Percentiles rank a stretch among this genome's conserved stretches.
These are phyloP conservation scores for Aureobasidium lini DNA, from an alignment of 2,329 filamentous ascomycete genomes.

Conservation along the genomic window DNA sequence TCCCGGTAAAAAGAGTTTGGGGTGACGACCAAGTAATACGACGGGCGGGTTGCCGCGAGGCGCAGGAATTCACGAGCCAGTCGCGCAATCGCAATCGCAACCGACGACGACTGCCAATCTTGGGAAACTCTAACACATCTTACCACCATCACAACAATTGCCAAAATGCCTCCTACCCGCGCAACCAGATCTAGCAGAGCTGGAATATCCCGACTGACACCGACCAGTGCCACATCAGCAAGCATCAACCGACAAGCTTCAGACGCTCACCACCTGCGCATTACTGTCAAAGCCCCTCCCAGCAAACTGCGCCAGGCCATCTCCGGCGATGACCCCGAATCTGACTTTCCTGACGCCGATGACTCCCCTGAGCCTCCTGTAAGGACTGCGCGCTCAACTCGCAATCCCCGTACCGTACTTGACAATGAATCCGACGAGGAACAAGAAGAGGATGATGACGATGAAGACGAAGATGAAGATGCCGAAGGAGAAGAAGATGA, in stretches of 20 bases:
- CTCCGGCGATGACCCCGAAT: conserved; percentile 27
- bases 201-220: conserved; percentile 10
- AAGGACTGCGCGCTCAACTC: conserved; percentile 24
- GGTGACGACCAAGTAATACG: not conserved
- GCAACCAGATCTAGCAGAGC: conserved; percentile 20
- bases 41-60: not conserved
- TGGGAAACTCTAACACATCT: not conserved
- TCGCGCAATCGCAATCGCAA: not conserved
- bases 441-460: conserved; percentile 21
- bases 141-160: conserved; percentile 22
- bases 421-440: conserved; percentile 27
- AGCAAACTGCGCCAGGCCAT: conserved; percentile 43
- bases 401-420: conserved; percentile 28
- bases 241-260: conserved; percentile 21
- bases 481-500: conserved; percentile 24
- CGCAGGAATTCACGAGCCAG: not conserved
- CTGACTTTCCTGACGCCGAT: conserved; percentile 23
- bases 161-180: conserved; percentile 26
- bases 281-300: conserved; percentile 44
- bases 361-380: conserved; percentile 25
- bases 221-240: conserved; percentile 22
- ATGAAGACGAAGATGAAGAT: conserved; percentile 19
- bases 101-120: not conserved
- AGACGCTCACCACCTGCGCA: conserved; percentile 28
- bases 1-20: not conserved